Conservation (phyloP, 176 grass and related monocot genomes). For the Cenchrus fungigraminus region DNA sequence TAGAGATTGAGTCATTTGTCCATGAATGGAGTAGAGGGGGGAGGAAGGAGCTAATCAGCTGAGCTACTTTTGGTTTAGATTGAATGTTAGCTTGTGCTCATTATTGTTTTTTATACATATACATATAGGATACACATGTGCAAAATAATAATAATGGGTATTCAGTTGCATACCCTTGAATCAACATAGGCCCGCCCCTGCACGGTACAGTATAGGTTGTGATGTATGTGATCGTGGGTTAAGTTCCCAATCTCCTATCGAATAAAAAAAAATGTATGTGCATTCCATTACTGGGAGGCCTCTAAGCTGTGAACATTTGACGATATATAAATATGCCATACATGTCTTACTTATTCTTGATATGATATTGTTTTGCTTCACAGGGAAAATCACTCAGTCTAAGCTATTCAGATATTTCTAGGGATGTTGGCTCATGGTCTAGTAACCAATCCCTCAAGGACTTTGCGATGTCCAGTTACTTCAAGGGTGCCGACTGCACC, state of each 20-base stretch:
- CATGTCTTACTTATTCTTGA: conserved; percentile 3
- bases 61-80: too few species aligned
- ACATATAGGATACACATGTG: too few species aligned
- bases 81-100: too few species aligned
- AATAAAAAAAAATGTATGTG: too few species aligned
- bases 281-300: too few species aligned
- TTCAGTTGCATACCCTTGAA: too few species aligned
- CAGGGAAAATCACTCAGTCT: background rate
- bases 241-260: background rate
- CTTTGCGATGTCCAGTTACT: conserved; percentile 29
- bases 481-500: conserved; percentile 41
- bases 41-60: too few species aligned
- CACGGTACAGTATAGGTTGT: background rate
- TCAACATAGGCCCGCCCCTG: too few species aligned
- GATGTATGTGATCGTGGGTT: background rate
- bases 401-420: conserved; percentile 29
- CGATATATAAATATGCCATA: background rate
- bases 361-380: conserved; percentile 16
- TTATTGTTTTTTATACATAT: too few species aligned
- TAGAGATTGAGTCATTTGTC: too few species aligned
- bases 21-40: too few species aligned
- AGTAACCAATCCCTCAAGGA: conserved; percentile 54
- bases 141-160: too few species aligned
- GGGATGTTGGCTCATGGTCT: conserved; percentile 68
- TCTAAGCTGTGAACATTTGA: background rate